Conservation (phyloP, 2,329 filamentous ascomycete species). For the Ophiognomonia clavigignenti-juglandacearum region DNA sequence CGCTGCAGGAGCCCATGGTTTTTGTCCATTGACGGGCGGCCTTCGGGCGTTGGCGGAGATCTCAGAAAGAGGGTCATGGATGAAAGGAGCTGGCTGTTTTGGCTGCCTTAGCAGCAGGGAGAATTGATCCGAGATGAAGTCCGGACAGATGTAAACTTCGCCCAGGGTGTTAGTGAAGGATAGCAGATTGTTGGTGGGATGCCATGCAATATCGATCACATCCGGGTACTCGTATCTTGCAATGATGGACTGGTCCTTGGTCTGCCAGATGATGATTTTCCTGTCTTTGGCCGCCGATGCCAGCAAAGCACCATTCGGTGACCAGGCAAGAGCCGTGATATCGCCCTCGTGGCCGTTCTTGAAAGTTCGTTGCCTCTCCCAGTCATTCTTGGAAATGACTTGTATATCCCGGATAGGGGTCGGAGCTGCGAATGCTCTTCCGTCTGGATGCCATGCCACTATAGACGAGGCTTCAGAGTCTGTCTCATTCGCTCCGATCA, state of each 20-base stretch:
- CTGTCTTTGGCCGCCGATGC: conserved; percentile 65
- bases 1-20: conserved; percentile 30
- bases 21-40: conserved; percentile 50
- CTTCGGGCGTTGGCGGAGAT: conserved; percentile 60
- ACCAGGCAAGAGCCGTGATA: conserved; percentile 87
- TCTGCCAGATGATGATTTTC: conserved; percentile 80
- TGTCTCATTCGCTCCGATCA: conserved; percentile 74
- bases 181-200: conserved; percentile 79
- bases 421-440: conserved; percentile 80
- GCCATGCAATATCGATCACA: conserved; percentile 84
- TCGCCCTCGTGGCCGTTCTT: conserved; percentile 74
- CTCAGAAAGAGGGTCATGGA: conserved; percentile 72
- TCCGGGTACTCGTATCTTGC: conserved; percentile 75
- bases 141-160: conserved; percentile 84
- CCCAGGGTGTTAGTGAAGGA: conserved; percentile 92
- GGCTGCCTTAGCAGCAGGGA: conserved; percentile 50
- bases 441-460: conserved; percentile 90
- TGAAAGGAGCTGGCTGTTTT: conserved; percentile 75
- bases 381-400: conserved; percentile 82
- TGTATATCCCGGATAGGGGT: conserved; percentile 80
- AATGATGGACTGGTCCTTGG: conserved; percentile 77
- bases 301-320: conserved; percentile 86
- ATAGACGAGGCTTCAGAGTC: conserved; percentile 72
- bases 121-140: conserved; percentile 59
- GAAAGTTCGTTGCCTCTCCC: conserved; percentile 81